phyloP scores from a whole-genome alignment of 441 rosid species.

The Corymbia citriodora region DNA sequence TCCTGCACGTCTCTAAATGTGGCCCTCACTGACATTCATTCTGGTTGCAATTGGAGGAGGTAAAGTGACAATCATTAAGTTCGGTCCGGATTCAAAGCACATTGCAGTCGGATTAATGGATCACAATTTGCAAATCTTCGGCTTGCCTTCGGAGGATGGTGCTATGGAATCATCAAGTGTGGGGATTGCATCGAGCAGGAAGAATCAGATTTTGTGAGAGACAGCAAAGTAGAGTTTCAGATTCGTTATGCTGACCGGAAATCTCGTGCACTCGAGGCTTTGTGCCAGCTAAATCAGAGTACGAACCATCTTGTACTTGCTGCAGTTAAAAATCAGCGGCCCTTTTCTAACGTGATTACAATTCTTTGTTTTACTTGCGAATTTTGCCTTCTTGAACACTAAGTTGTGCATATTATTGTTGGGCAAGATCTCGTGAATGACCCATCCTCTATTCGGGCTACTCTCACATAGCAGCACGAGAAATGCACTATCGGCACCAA shows the following conservation, averaged over 20 bases:
- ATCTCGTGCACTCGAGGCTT: not conserved
- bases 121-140: slow-evolving; percentile 84
- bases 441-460: not conserved
- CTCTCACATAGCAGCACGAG: not conserved
- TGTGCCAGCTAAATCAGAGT: not conserved
- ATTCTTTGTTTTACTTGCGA: too few species aligned
- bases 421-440: not conserved
- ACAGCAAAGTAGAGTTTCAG: not conserved
- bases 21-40: not conserved
- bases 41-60: slow-evolving; percentile 53
- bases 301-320: not conserved
- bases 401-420: not conserved
- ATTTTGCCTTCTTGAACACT: too few species aligned
- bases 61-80: slow-evolving; percentile 68
- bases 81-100: slow-evolving; percentile 77
- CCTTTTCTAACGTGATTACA: too few species aligned
- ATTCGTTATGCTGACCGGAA: not conserved
- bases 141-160: slow-evolving; percentile 51
- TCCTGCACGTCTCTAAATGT: too few species aligned
- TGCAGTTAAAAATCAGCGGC: not conserved
- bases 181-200: not conserved
- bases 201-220: not conserved
- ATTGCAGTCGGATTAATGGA: slow-evolving; percentile 96
- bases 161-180: slow-evolving; percentile 39
- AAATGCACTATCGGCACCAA: not conserved